phyloP scores from a whole-genome alignment of 441 rosid species.

The Breynia disticha region DNA sequence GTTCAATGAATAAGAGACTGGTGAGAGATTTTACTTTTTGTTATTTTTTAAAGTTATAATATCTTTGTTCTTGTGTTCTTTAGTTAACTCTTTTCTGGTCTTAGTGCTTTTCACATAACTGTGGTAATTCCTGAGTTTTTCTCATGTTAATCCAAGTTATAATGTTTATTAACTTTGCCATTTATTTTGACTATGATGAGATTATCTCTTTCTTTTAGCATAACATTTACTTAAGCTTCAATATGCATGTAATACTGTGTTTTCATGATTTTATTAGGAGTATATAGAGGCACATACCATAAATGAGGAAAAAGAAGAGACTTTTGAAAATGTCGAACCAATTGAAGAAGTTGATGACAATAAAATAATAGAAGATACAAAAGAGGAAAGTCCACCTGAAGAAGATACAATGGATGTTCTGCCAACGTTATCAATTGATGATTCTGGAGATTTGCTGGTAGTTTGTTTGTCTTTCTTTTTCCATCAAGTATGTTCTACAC shows the following conservation, averaged over 20 bases:
- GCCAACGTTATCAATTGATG: slow-evolving; percentile 43
- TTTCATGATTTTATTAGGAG: slow-evolving; percentile 26
- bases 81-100: no score
- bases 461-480: slow-evolving; percentile 6
- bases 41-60: no score
- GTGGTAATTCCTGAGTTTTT: no score
- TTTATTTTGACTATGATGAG: no score
- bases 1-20: slow-evolving; percentile 46
- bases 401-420: slow-evolving; percentile 22
- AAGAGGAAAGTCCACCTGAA: slow-evolving; percentile 23
- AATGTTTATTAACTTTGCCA: no score
- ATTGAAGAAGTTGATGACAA: slow-evolving; percentile 29
- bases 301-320: slow-evolving; percentile 23
- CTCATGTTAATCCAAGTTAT: no score
- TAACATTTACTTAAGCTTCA: no score
- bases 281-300: slow-evolving; percentile 26
- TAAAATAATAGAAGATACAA: slow-evolving; percentile 12
- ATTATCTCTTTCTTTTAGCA: no score
- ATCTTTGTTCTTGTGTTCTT: no score
- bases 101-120: no score
- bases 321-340: slow-evolving; percentile 21
- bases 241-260: no score
- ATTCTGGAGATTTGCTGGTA: slow-evolving; percentile 55
- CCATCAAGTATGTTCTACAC: not conserved
- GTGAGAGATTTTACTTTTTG: slow-evolving; percentile 24